A percentile compares a stretch with the other conserved stretches of the same genome.
phyloP scores from a whole-genome alignment of 2,329 filamentous ascomycete genomes.

The Harringtonia lauricola region DNA sequence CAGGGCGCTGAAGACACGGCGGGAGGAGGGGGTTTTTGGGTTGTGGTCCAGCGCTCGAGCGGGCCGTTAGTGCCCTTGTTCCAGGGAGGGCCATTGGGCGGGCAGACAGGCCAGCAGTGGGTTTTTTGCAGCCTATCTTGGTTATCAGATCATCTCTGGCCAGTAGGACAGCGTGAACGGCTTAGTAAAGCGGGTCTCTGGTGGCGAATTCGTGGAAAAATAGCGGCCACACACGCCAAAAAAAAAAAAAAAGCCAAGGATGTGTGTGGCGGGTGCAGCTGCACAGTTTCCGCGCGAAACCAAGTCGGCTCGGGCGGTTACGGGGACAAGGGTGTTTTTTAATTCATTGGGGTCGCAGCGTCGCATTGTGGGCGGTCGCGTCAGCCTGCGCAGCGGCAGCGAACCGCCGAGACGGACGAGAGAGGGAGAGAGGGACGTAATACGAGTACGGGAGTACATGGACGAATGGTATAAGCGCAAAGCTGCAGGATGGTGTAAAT shows the following conservation, averaged over 20 bases:
- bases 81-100: too few relatives aligned
- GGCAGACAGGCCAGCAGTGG: not conserved
- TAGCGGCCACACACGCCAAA: not conserved
- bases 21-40: too few relatives aligned
- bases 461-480: too few relatives aligned
- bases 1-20: too few relatives aligned
- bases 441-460: too few relatives aligned
- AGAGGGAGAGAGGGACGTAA: not conserved
- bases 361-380: slow-evolving; percentile 13
- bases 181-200: too few relatives aligned
- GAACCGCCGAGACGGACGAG: not conserved
- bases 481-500: too few relatives aligned
- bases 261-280: too few relatives aligned
- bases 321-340: not conserved
- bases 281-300: too few relatives aligned
- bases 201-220: not conserved
- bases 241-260: not conserved
- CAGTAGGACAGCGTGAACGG: not conserved
- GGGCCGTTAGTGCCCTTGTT: too few relatives aligned
- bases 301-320: slow-evolving; percentile 8
- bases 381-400: not conserved
- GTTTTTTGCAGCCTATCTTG: not conserved
- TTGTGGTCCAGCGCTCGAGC: too few relatives aligned
- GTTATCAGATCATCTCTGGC: slow-evolving; percentile 16
- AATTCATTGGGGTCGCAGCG: slow-evolving; percentile 14